These are phyloP conservation scores for Tylopilus felleus DNA, from an alignment of 768 basidiomycete genomes.

Conservation along the genomic window DNA sequence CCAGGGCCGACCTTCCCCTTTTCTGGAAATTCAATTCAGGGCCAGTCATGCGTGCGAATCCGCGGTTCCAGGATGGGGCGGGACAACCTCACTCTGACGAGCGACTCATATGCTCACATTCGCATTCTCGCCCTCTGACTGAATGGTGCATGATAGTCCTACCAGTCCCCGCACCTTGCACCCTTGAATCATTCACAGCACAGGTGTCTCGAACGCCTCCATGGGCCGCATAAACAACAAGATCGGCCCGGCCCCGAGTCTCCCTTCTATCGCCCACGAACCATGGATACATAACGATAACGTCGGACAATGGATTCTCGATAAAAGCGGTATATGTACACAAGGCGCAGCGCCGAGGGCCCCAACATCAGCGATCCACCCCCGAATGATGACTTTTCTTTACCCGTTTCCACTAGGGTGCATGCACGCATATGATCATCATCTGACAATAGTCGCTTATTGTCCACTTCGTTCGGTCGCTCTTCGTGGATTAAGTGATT, in stretches of 20 bases:
- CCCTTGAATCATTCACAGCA: background rate
- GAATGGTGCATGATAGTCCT: no score
- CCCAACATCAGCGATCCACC: background rate
- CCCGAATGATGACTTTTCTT: background rate
- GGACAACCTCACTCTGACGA: background rate
- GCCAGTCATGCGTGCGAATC: background rate
- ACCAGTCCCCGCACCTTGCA: no score
- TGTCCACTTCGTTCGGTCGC: no score
- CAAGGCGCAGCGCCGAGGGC: background rate
- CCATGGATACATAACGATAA: background rate
- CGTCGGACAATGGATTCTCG: background rate
- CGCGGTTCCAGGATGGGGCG: background rate
- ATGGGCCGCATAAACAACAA: background rate
- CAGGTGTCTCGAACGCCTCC: no score
- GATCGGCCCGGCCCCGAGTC: background rate
- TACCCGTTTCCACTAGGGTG: background rate
- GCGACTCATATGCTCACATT: background rate
- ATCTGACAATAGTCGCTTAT: no score
- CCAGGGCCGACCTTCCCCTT: background rate
- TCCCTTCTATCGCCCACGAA: background rate
- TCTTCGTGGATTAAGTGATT: no score
- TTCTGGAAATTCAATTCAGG: background rate
- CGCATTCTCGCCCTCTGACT: no score
- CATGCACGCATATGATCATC: background rate
- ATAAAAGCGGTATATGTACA: background rate